These are phyloP conservation scores for Massarina eburnea DNA, from an alignment of 2,329 filamentous ascomycete species.

Conservation along the genomic window DNA sequence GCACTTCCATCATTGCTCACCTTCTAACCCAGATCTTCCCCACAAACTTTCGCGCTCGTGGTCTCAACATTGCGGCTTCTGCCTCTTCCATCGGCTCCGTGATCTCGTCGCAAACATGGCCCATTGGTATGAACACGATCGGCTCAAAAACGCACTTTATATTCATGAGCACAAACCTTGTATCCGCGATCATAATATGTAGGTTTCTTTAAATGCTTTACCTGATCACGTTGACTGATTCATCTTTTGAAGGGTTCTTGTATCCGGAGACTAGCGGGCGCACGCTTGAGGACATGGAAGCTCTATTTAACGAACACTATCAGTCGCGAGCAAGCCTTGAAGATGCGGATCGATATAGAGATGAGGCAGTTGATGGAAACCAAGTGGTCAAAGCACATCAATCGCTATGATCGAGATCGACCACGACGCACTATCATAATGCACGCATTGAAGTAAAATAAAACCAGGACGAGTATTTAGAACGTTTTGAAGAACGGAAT, in stretches of 20 bases:
- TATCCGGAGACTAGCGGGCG: conserved; percentile 59
- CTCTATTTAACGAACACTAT: conserved; percentile 54
- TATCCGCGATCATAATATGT: conserved; percentile 35
- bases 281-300: conserved; percentile 66
- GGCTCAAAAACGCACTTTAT: conserved; percentile 60
- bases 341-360: conserved; percentile 10
- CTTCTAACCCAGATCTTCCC: conserved; percentile 58
- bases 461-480: too few species aligned
- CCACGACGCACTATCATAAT: too few species aligned
- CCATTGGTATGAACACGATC: conserved; percentile 54
- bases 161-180: conserved; percentile 57
- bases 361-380: conserved; percentile 11
- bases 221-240: background rate
- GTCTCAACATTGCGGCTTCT: conserved; percentile 58
- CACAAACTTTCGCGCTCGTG: conserved; percentile 58
- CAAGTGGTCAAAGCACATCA: conserved; percentile 1
- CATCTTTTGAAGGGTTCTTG: conserved; percentile 43
- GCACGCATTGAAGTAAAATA: too few species aligned
- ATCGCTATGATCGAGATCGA: background rate
- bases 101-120: conserved; percentile 58
- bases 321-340: conserved; percentile 34
- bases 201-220: background rate
- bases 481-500: too few species aligned
- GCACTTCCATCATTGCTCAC: background rate
- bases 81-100: conserved; percentile 59